Evolutionary conservation across 108 stramenopile genomes (phyloP).

Genomic region (Cyclotella baltica): DNA sequence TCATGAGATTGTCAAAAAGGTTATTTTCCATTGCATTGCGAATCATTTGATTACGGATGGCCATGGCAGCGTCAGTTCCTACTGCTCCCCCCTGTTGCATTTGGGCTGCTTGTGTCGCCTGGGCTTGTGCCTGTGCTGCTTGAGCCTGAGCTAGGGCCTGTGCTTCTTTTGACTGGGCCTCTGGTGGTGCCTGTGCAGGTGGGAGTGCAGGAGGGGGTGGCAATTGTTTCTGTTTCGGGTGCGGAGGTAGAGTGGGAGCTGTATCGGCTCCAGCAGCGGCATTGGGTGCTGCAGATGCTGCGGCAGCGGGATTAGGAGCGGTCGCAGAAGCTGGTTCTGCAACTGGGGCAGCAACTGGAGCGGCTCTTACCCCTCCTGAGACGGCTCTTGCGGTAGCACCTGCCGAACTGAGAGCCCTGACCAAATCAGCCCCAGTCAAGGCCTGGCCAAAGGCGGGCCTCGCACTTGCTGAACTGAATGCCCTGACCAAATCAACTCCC

Average conservation of each 20-base stretch:
- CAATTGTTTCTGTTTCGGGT: conserved; percentile 83
- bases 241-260: conserved; percentile 75
- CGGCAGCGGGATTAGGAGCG: neutral
- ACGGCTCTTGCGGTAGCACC: conserved; percentile 30
- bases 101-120: too few species aligned
- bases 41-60: conserved; percentile 61
- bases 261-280: conserved; percentile 21
- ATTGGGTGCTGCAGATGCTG: conserved; percentile 40
- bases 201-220: conserved; percentile 32
- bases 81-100: conserved; percentile 56
- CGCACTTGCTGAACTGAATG: conserved; percentile 39
- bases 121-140: neutral
- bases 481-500: conserved; percentile 37
- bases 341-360: conserved; percentile 26
- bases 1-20: conserved; percentile 79
- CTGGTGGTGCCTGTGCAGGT: neutral
- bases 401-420: conserved; percentile 34
- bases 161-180: neutral
- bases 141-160: neutral
- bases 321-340: conserved; percentile 29
- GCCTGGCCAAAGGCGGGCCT: neutral
- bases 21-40: conserved; percentile 83
- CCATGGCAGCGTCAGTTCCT: conserved; percentile 58
- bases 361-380: neutral
- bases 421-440: conserved; percentile 19